These are phyloP conservation scores for Cladorrhinum samala DNA, from an alignment of 495 filamentous ascomycete species.

Conservation along the genomic window DNA sequence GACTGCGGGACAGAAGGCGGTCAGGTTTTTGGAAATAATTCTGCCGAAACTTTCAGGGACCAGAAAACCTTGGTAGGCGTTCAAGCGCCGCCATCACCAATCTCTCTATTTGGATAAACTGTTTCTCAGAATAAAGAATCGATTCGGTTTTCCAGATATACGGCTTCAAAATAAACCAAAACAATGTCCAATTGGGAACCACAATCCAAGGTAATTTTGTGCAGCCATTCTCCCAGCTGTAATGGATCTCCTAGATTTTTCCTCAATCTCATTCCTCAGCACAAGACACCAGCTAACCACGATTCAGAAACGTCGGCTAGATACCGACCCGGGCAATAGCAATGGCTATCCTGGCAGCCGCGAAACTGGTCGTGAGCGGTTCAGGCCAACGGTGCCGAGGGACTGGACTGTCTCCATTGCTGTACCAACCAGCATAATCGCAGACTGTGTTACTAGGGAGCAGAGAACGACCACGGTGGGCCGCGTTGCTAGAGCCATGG, in stretches of 20 bases:
- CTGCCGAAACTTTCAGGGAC: constrained; percentile 19
- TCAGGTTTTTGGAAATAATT: constrained; percentile 22
- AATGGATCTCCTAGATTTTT: too few relatives aligned
- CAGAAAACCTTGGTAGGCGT: constrained; percentile 7
- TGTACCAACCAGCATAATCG: constrained; percentile 41
- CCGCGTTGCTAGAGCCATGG: constrained; percentile 62
- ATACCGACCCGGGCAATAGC: constrained; percentile 30
- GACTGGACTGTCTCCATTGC: constrained; percentile 46
- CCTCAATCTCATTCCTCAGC: neutral
- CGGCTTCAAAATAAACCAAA: neutral
- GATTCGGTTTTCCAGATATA: too few relatives aligned
- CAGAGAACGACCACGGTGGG: constrained; percentile 59
- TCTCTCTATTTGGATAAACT: too few relatives aligned
- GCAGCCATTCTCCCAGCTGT: too few relatives aligned
- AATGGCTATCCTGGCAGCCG: constrained; percentile 7
- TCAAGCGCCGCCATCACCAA: too few relatives aligned
- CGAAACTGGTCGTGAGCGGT: constrained; percentile 13
- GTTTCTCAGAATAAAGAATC: neutral
- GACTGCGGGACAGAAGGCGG: constrained; percentile 16
- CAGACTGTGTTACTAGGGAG: constrained; percentile 49
- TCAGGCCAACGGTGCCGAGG: constrained; percentile 32
- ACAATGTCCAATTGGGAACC: constrained; percentile 13
- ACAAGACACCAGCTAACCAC: constrained; percentile 1
- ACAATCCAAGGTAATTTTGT: constrained; percentile 18
- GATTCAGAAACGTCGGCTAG: constrained; percentile 36